Evolutionary conservation across 2,329 filamentous ascomycete genomes (phyloP).

Genomic region (Colletotrichum sp.): DNA sequence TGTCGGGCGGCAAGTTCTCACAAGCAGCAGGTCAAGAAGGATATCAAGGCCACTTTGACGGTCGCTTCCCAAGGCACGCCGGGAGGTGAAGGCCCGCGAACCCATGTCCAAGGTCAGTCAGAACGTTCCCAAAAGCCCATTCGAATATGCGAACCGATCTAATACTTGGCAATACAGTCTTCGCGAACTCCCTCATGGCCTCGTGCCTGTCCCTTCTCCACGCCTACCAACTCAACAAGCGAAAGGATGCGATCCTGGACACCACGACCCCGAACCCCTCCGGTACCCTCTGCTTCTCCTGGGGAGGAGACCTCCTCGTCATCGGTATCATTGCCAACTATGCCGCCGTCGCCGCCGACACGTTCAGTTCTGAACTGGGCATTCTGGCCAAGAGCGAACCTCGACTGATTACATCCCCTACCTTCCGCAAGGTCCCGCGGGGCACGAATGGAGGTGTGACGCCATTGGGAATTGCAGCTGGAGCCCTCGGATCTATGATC

Average conservation of each 20-base stretch:
- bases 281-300: slow-evolving; percentile 60
- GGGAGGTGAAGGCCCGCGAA: slow-evolving; percentile 83
- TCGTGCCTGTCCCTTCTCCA: slow-evolving; percentile 68
- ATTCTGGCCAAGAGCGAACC: slow-evolving; percentile 81
- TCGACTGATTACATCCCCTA: slow-evolving; percentile 83
- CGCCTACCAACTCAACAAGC: slow-evolving; percentile 60
- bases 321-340: slow-evolving; percentile 81
- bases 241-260: slow-evolving; percentile 44
- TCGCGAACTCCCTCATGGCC: slow-evolving; percentile 86
- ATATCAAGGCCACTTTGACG: slow-evolving; percentile 83
- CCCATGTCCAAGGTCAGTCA: slow-evolving; percentile 75
- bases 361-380: slow-evolving; percentile 92
- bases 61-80: slow-evolving; percentile 74
- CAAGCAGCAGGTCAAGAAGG: slow-evolving; percentile 75
- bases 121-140: not conserved
- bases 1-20: not conserved
- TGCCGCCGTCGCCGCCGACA: slow-evolving; percentile 89
- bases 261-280: slow-evolving; percentile 33
- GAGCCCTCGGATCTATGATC: slow-evolving; percentile 75
- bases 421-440: slow-evolving; percentile 78
- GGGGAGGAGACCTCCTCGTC: slow-evolving; percentile 67
- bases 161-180: slow-evolving; percentile 50
- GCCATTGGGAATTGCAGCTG: slow-evolving; percentile 73
- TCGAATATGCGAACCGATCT: not conserved
- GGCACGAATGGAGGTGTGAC: slow-evolving; percentile 97